phyloP scores from a whole-genome alignment of 495 filamentous ascomycete genomes.

The Penicillium desertorum region DNA sequence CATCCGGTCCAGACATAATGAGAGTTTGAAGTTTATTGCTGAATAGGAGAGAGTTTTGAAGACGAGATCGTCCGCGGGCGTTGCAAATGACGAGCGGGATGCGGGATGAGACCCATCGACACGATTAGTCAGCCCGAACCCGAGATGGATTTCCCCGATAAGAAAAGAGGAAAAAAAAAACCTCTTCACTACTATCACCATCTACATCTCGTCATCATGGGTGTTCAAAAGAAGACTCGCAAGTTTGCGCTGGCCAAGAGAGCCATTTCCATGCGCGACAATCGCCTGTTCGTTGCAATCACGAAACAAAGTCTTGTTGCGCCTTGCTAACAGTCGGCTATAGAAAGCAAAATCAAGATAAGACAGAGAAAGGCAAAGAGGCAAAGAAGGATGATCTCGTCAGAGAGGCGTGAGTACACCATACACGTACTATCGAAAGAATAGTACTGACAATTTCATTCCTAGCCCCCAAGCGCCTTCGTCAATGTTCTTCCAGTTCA shows the following conservation, averaged over 20 bases:
- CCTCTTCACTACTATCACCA: not conserved
- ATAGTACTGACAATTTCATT: not conserved
- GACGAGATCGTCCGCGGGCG: not conserved
- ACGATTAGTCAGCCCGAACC: not conserved
- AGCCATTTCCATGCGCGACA: constrained; percentile 28
- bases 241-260: constrained; percentile 57
- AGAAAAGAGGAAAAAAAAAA: constrained; percentile 12
- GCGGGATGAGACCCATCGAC: not conserved
- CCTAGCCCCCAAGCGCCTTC: constrained; percentile 69
- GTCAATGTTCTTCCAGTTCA: constrained; percentile 91
- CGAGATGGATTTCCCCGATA: constrained; percentile 5
- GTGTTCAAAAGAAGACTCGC: constrained; percentile 61
- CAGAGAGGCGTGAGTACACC: constrained; percentile 35
- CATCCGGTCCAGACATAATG: not conserved
- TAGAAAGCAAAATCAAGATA: constrained; percentile 58
- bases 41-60: not conserved
- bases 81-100: not conserved
- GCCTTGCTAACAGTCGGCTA: constrained; percentile 37
- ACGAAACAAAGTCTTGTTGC: not conserved
- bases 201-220: constrained; percentile 48
- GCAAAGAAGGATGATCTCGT: constrained; percentile 33
- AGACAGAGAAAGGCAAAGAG: constrained; percentile 48
- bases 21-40: not conserved
- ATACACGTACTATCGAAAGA: not conserved
- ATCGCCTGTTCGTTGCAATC: constrained; percentile 24